These are phyloP conservation scores for Xylariaceae sp. DNA, from an alignment of 2,329 filamentous ascomycete genomes.

Conservation along the genomic window DNA sequence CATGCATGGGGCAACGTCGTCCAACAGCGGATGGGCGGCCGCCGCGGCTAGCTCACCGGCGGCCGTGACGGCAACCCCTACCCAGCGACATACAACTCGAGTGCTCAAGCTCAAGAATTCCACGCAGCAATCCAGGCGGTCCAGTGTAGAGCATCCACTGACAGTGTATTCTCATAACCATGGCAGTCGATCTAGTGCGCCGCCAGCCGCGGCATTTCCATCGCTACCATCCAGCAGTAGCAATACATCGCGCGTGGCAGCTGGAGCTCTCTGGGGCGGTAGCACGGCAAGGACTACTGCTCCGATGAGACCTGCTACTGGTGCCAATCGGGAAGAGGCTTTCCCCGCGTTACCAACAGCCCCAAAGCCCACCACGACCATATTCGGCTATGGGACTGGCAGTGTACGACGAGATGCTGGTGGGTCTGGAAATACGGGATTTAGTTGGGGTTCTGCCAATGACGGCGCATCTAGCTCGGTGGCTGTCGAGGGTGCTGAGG, in stretches of 20 bases:
- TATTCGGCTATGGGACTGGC: conserved; percentile 57
- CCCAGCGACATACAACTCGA: conserved; percentile 48
- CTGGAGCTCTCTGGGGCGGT: conserved; percentile 22
- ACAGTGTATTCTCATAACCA: conserved; percentile 12
- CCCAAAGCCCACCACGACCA: conserved; percentile 61
- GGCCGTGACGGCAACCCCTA: conserved; percentile 35
- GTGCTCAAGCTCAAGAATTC: conserved; percentile 57
- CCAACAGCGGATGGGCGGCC: conserved; percentile 55
- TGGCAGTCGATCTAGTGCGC: conserved; percentile 10
- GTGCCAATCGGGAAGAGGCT: conserved; percentile 49
- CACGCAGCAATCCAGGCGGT: conserved; percentile 35
- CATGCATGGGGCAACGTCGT: conserved; percentile 57
- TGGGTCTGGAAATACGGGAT: conserved; percentile 43
- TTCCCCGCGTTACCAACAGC: conserved; percentile 83
- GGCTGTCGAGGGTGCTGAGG: conserved; percentile 22
- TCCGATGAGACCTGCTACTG: conserved; percentile 13
- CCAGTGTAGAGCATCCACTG: conserved; percentile 26
- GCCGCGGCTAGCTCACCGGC: conserved; percentile 48
- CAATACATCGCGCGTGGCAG: conserved; percentile 14
- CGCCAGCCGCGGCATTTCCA: conserved; percentile 25
- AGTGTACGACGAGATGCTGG: conserved; percentile 53
- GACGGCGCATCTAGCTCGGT: conserved; percentile 7
- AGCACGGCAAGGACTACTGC: conserved; percentile 10
- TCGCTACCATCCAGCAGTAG: conserved; percentile 23
- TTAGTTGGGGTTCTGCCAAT: conserved; percentile 46